A percentile compares a stretch with the other conserved stretches of the same genome.
Conservation (phyloP, 2,329 filamentous ascomycete genomes). For the Diplodia seriata region DNA sequence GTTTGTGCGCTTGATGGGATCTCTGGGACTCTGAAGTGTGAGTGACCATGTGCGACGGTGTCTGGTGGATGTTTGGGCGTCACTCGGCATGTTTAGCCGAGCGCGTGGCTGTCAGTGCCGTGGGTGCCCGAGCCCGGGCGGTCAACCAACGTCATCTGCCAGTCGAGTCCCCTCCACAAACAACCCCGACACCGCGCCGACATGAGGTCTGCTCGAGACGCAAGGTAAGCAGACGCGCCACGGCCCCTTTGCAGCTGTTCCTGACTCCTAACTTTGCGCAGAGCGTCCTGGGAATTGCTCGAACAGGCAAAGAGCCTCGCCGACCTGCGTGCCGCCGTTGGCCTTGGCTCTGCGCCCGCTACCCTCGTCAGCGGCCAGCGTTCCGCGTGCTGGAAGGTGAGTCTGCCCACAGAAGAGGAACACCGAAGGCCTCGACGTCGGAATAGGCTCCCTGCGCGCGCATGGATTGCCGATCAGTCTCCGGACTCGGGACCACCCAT, state of each 20-base stretch:
- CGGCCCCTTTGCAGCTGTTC: not conserved
- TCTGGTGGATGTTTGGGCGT: slow-evolving; percentile 4
- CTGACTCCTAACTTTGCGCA: slow-evolving; percentile 11
- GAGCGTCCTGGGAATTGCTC: slow-evolving; percentile 31
- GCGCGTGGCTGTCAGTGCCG: not conserved
- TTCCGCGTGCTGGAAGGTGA: slow-evolving; percentile 91
- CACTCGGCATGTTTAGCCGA: not conserved
- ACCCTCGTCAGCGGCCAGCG: slow-evolving; percentile 70
- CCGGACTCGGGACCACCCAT: not conserved
- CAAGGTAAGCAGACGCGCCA: slow-evolving; percentile 28
- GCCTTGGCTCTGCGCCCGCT: slow-evolving; percentile 13
- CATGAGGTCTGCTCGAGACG: slow-evolving; percentile 33
- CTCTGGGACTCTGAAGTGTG: not conserved
- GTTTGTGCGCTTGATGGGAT: not conserved
- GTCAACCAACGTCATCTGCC: slow-evolving; percentile 32
- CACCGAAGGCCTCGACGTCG: not conserved
- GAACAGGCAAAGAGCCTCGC: slow-evolving; percentile 28
- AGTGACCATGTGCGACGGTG: not conserved
- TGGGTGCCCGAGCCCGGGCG: not conserved
- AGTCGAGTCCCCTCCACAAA: slow-evolving; percentile 8
- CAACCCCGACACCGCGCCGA: slow-evolving; percentile 25
- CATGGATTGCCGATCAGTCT: slow-evolving; percentile 3
- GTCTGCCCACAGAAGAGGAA: not conserved
- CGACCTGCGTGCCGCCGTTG: slow-evolving; percentile 29
- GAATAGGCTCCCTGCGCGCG: slow-evolving; percentile 8